Evolutionary conservation across 1,284 basidiomycete genomes (phyloP), one percentile per base, ranked within the genome.

Genomic region (Veloboletus limbatus): DNA sequence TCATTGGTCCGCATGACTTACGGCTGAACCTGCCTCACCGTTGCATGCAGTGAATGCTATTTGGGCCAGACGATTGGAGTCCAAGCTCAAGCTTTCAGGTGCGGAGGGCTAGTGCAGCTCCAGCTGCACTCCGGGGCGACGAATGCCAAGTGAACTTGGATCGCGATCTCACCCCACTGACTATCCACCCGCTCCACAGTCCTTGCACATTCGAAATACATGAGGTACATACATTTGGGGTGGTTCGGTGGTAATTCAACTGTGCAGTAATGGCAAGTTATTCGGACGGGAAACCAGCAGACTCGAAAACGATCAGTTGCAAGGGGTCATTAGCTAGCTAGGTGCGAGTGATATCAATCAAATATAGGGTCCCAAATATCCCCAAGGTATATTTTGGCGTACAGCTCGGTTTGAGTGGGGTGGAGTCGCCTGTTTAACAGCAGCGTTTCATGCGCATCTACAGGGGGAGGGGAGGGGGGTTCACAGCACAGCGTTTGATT

Each of bases 291-390:
- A 37, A 51, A 33, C 4, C 4, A 45, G n/a, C 10, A 42, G 26
- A 18, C 13, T 30, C 7, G 18, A 20, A 36, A 28, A 34, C 30
- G 30, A 36, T 20, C 20, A 25, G 25, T 37, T 21, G 31, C 14
- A 17, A 21, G 16, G 34, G n/a, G 16, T 42, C 17, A 11, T 43
- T 34, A 37, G 37, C 27, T 33, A 53, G 25, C 31, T 34, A 32
- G 40, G 47, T 47, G 24, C 40, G 28, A 47, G 37, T 45, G 48
- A 54, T 52, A 50, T 54, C 41, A 20, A 38, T 20, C 35, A 36
- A 35, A 40, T 28, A 42, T 26, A 22, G 21, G 34, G 32, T 44
- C 43, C 39, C 22, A 25, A 20, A 21, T 39, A 20, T 31, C 37
- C 43, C 18, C 32, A 27, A 26, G 40, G 42, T 52, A 58, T 47